phyloP scores from a whole-genome alignment of 2,329 filamentous ascomycete genomes.

The Didymellaceae sp. region DNA sequence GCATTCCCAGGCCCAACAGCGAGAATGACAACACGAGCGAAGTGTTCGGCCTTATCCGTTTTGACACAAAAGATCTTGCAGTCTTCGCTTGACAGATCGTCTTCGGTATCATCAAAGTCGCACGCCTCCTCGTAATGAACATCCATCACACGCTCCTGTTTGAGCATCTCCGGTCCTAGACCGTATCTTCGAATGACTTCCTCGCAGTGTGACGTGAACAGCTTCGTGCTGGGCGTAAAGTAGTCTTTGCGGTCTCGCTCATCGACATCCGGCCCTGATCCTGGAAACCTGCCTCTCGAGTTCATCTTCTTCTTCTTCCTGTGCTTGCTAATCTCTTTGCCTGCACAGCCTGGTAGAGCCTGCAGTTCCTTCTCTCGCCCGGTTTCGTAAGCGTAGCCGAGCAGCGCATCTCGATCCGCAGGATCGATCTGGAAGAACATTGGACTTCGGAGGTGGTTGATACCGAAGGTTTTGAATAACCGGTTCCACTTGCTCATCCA shows the following conservation, averaged over 20 bases:
- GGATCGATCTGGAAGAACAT: conserved; percentile 87
- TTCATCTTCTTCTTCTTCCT: conserved; percentile 68
- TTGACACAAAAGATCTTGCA: conserved; percentile 69
- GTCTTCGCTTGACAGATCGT: conserved; percentile 35
- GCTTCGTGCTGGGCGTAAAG: conserved; percentile 48
- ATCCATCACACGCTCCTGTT: conserved; percentile 65
- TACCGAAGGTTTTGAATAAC: conserved; percentile 72
- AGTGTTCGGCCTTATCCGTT: conserved; percentile 62
- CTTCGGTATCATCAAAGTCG: conserved; percentile 25
- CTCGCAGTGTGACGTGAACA: conserved; percentile 53
- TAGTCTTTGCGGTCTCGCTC: conserved; percentile 58
- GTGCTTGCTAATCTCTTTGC: conserved; percentile 82
- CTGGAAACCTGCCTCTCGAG: conserved; percentile 49
- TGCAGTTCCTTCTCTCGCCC: conserved; percentile 68
- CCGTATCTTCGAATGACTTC: conserved; percentile 50
- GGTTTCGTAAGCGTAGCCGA: conserved; percentile 70
- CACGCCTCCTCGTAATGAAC: conserved; percentile 64
- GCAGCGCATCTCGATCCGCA: conserved; percentile 73
- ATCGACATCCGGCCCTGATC: conserved; percentile 48
- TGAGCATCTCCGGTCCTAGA: conserved; percentile 63
- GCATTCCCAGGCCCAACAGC: conserved; percentile 73
- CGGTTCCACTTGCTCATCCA: conserved; percentile 77
- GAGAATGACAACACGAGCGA: conserved; percentile 69
- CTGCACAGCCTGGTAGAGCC: conserved; percentile 76
- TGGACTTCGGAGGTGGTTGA: conserved; percentile 75